These are phyloP conservation scores for Talaromyces proteolyticus DNA, from an alignment of 495 filamentous ascomycete species.

Conservation along the genomic window DNA sequence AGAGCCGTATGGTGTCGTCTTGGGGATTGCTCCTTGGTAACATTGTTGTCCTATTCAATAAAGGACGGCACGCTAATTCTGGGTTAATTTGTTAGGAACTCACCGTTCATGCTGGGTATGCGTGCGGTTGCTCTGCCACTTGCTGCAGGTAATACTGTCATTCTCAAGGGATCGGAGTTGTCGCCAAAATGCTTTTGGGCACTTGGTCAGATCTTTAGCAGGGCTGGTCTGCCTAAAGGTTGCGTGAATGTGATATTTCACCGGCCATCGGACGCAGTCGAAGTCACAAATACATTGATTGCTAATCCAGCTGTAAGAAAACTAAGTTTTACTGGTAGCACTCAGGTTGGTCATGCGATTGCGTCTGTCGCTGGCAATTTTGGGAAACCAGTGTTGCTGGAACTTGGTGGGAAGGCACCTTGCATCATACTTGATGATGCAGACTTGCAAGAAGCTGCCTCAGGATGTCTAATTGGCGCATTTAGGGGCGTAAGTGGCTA, in stretches of 20 bases:
- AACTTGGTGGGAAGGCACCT: conserved; percentile 57
- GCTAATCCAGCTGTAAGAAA: conserved; percentile 56
- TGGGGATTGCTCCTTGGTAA: conserved; percentile 77
- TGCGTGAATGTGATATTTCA: conserved; percentile 53
- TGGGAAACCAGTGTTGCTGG: conserved; percentile 55
- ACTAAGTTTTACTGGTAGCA: conserved; percentile 58
- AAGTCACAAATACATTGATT: conserved; percentile 50
- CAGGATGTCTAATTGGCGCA: conserved; percentile 41
- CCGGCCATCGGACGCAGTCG: conserved; percentile 43
- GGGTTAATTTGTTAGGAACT: conserved; percentile 27
- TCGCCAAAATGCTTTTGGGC: conserved; percentile 72
- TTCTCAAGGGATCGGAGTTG: conserved; percentile 74
- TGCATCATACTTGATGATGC: conserved; percentile 56
- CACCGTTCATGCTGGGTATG: conserved; percentile 58
- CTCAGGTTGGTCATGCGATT: conserved; percentile 47
- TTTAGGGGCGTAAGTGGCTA: conserved; percentile 35
- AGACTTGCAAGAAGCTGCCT: conserved; percentile 49
- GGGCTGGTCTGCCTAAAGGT: conserved; percentile 64
- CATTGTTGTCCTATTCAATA: not conserved
- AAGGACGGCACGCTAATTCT: not conserved
- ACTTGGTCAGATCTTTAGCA: conserved; percentile 60
- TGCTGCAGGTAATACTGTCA: conserved; percentile 71
- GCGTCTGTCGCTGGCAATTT: conserved; percentile 47
- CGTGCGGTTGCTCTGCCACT: conserved; percentile 70
- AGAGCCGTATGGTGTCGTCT: conserved; percentile 76